These are phyloP conservation scores for Lactarius sp. DNA, from an alignment of 768 basidiomycete species.

Conservation along the genomic window DNA sequence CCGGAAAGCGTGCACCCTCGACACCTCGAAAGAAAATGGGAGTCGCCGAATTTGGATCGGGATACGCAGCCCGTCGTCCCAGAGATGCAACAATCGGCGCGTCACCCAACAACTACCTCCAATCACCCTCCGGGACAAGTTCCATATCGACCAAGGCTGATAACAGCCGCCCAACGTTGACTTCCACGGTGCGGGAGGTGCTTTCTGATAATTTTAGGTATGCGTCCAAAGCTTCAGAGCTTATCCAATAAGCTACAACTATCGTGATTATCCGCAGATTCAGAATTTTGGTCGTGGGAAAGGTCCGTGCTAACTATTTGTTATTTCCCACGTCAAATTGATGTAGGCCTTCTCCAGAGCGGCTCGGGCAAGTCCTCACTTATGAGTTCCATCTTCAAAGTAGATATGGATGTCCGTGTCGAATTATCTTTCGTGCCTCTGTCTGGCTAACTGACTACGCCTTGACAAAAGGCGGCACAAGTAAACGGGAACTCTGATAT, in stretches of 20 bases:
- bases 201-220: slow-evolving; percentile 11
- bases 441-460: not conserved
- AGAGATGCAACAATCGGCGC: no score
- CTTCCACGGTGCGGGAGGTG: not conserved
- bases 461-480: not conserved
- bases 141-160: no score
- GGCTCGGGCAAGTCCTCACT: slow-evolving; percentile 16
- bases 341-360: not conserved
- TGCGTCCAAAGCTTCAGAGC: not conserved
- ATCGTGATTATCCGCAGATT: not conserved
- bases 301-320: not conserved
- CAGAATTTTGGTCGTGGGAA: slow-evolving; percentile 13
- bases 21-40: not conserved
- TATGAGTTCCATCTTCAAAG: slow-evolving; percentile 1
- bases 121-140: not conserved
- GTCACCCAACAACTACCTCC: no score
- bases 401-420: slow-evolving; percentile 4
- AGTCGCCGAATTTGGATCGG: no score
- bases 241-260: not conserved
- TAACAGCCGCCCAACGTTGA: not conserved
- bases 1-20: not conserved
- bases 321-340: not conserved
- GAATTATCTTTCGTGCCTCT: not conserved
- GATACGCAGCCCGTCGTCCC: no score
- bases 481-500: not conserved